Conservation (phyloP, 2,329 filamentous ascomycete genomes). For the Chlorencoelia australis region DNA sequence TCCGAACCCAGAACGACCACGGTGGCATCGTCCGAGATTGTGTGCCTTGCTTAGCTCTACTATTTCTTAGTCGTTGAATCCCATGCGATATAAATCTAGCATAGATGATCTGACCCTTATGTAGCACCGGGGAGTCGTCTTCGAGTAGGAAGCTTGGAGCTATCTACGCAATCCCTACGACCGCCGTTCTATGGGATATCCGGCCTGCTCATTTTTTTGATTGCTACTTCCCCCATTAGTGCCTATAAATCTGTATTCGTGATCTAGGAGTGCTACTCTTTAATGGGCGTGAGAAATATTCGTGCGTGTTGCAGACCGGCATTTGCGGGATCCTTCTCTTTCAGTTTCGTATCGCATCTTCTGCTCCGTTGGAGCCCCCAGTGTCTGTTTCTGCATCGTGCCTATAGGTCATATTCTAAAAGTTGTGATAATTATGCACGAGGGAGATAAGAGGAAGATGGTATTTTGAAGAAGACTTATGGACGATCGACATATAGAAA, state of each 20-base stretch:
- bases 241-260: slow-evolving; percentile 59
- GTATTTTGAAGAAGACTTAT: too few species aligned
- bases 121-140: slow-evolving; percentile 46
- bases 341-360: slow-evolving; percentile 56
- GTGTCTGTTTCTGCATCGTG: slow-evolving; percentile 49
- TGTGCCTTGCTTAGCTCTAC: slow-evolving; percentile 47
- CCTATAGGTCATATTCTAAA: slow-evolving; percentile 32
- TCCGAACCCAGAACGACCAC: slow-evolving; percentile 45
- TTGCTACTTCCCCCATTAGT: slow-evolving; percentile 46
- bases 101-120: slow-evolving; percentile 43
- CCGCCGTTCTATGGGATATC: slow-evolving; percentile 45
- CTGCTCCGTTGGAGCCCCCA: slow-evolving; percentile 54
- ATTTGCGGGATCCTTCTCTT: slow-evolving; percentile 54
- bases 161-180: slow-evolving; percentile 52
- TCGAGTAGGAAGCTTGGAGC: slow-evolving; percentile 46
- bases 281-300: slow-evolving; percentile 53
- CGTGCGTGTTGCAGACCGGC: slow-evolving; percentile 54
- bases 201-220: slow-evolving; percentile 51
- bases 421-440: slow-evolving; percentile 3
- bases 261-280: slow-evolving; percentile 49
- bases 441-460: background rate
- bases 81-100: slow-evolving; percentile 50
- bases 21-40: slow-evolving; percentile 45
- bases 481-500: too few species aligned
- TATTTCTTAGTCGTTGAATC: slow-evolving; percentile 50